Base-by-base conservation (phyloP, 2,329 filamentous ascomycete species). In the Stachybotrys chlorohalonatus region DNA sequence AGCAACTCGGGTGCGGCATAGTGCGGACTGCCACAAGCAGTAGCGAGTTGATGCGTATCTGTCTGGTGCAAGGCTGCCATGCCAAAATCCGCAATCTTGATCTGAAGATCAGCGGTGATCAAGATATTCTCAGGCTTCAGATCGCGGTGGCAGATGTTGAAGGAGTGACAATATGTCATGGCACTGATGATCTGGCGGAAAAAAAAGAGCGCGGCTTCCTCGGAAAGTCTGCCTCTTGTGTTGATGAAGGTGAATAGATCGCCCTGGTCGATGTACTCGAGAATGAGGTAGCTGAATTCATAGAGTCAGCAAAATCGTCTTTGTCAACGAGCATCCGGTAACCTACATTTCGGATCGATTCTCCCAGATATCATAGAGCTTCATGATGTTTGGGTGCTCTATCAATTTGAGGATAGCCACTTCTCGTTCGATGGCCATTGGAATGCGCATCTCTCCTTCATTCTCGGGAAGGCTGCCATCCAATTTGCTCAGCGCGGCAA, bases 111-210 rank as follows among this genome's bases (percentile, higher is more conserved):
- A 3, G 77, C 76, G 55, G 91, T 91, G 52, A 99, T 79, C 16
- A 99, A 78, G 49, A 99, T 96, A 64, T 99, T 99, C 72, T 99
- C 94, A 0, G 92, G 94, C 71, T 99, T 99, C 53, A 99, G 77
- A 63, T 99, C 94, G 30, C 94, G 88, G 67, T 99, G 94, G 67
- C 92, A 96, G 59, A 99, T 96, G 62, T 93, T 91, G 73, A 96
- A 90, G 3, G 88, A 85, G 71, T 99, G 94, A 62, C 92, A 95
- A 72, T 96, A 96, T 3, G 91, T 85, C 52, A 99, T 80, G 1
- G 90, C 94, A 54, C 89, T 90, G 66, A 99, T 87, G 60, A 99
- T 91, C 71, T 99, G 94, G 45, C 92, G 86, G 66, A 96, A 96
- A 61, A 95, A 86, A 65, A 81, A 88, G 52, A 96, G 81, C 6